Evolutionary conservation across 345 rosid genomes (phyloP), one percentile per base, ranked within the genome.

Genomic region (Eucalyptus cladocalyx): DNA sequence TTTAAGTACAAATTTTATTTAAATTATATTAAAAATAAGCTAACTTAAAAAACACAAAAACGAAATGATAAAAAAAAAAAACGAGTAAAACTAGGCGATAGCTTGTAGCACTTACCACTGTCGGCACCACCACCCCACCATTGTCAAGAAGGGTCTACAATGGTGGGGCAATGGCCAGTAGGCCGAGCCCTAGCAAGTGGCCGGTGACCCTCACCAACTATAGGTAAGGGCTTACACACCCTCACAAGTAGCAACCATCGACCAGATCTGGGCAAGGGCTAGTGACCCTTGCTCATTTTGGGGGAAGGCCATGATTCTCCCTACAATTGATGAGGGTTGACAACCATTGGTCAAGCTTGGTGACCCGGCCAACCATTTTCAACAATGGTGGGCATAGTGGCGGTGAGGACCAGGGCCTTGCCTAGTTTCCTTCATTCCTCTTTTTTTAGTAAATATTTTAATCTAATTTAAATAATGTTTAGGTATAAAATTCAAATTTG

Each of bases 51-150:
- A 13, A 48, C 0, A 48, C 11, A 10, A 45, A 19, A 53, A 53
- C 18, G 1, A 21, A 23, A 56, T 4, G 28, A 56, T 18, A 7
- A 7, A 18, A 51, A 1, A 53, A 2, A 7, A 0, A 18, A 4
- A 53, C n/a, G 1, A 19, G 56, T 18, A 24, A 56, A 56, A 56
- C 13, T 56, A 56, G 62, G 28, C 62, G 0, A 56, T 23, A 13
- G 62, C 62, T 53, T 53, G 56, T 53, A 53, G 24, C 13, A 9
- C 28, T 24, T 0, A 3, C 28, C 62, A 56, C 0, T 19, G 24
- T 0, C 0, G 0, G 4, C 0, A 10, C 28, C 62, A 56, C 62
- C 6, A 24, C 62, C 62, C 11, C 30, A 56, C 62, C 62, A 23
- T 56, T 56, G 28, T 24, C 62, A 56, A 23, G 30, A 56, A 56